Evolutionary conservation across 768 basidiomycete species (phyloP), one percentile per base, ranked within the genome.

Genomic region (Hericium erinaceus): DNA sequence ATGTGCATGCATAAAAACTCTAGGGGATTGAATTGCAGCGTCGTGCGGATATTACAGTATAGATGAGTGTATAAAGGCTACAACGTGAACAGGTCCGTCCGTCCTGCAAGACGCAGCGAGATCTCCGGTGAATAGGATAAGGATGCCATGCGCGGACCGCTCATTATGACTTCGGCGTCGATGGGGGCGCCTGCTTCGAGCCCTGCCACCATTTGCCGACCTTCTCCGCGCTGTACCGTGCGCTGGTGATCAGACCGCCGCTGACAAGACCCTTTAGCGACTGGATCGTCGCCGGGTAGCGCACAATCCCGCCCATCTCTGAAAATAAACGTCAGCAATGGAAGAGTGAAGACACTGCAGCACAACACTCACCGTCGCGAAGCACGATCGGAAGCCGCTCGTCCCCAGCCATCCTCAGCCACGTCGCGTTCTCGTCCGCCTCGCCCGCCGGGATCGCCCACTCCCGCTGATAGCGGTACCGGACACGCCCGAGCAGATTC

Each of bases 251-350:
- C 10, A 88, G 61, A 4, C 94, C 94, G 9, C 90, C 89, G 57
- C 85, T 92, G 18, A 88, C 80, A 51, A 98, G 67, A 26, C 94
- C 93, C 72, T 97, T 98, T 58, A 91, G 62, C 4, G 87, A 78
- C 74, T 98, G 94, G 9, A 89, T 75, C 1, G 89, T 82, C 13
- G 94, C 91, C 5, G 94, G 92, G 63, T 82, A 79, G 61, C 87
- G 78, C 46, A 95, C 92, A 66, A 94, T 92, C 18, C 73, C 71
- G 55, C 76, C 70, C 75, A 92, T 83, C 72, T 93, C 92, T 93
- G 65, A 3, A 60, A 28, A 55, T 33, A 49, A 41, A 15, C 38
- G 26, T 60, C 28, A 57, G n/a, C 10, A 2, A n/a, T 49, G 49
- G 28, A 26, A n/a, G 3, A 2, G 5, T 16, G 10, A 3, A 46